Evolutionary conservation across 2,329 filamentous ascomycete genomes (phyloP).

Genomic region (Claviceps sp.): DNA sequence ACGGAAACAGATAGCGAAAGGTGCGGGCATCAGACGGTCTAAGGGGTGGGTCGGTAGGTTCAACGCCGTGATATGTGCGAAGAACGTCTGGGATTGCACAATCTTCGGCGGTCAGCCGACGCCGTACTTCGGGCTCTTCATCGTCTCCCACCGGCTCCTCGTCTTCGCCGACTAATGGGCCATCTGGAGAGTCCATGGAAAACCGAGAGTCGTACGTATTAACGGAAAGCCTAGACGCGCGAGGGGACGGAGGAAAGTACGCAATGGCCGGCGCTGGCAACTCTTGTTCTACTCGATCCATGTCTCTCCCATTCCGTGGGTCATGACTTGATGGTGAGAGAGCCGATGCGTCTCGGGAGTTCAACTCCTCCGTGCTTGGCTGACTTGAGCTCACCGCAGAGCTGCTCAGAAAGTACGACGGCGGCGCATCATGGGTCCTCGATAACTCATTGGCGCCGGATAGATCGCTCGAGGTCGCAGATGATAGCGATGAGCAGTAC

Average conservation of each 20-base stretch:
- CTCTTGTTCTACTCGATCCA: neutral
- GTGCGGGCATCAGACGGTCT: slow-evolving; percentile 62
- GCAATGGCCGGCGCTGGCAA: slow-evolving; percentile 2
- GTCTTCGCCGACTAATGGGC: slow-evolving; percentile 15
- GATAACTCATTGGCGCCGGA: slow-evolving; percentile 3
- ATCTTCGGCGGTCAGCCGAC: neutral
- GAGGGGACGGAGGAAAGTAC: slow-evolving; percentile 7
- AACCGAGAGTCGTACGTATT: slow-evolving; percentile 71
- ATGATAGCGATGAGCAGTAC: neutral
- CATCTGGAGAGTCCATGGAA: slow-evolving; percentile 17
- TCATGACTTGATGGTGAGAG: too few species aligned
- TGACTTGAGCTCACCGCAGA: neutral
- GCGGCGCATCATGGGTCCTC: neutral
- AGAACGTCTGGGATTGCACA: slow-evolving; percentile 2
- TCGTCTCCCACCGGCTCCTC: slow-evolving; percentile 3
- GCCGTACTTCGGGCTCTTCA: neutral
- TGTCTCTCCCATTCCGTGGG: too few species aligned
- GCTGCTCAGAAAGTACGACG: neutral
- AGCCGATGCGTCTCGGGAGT: too few species aligned
- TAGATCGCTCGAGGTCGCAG: slow-evolving; percentile 1
- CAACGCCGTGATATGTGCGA: neutral
- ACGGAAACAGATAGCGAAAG: slow-evolving; percentile 79
- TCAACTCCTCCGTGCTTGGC: neutral
- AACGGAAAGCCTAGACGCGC: slow-evolving; percentile 38
- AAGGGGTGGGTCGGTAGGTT: neutral